A percentile compares a stretch with the other conserved stretches of the same genome.
Conservation (phyloP, 495 filamentous ascomycete genomes). For the Penicillium longicatenatum region DNA sequence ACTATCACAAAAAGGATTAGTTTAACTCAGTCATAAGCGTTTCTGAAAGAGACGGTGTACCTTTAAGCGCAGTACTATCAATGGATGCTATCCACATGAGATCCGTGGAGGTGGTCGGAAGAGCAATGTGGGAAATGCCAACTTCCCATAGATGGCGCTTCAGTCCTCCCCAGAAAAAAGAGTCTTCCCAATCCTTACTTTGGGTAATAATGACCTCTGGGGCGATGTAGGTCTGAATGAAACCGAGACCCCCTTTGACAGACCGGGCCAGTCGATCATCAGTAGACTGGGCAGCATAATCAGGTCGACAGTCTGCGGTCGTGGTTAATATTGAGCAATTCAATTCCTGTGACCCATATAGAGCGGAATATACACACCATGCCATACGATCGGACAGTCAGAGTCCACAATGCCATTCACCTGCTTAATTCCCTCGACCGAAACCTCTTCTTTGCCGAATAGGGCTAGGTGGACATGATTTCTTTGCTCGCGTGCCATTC, state of each 20-base stretch:
- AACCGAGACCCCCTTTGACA: constrained; percentile 40
- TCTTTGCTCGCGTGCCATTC: constrained; percentile 46
- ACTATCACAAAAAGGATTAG: constrained; percentile 42
- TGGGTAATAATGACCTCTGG: constrained; percentile 56
- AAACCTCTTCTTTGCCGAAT: constrained; percentile 56
- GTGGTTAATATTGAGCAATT: constrained; percentile 14
- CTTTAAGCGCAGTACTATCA: constrained; percentile 67
- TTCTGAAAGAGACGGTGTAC: constrained; percentile 40
- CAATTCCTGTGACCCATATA: neutral
- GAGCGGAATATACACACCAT: constrained; percentile 40
- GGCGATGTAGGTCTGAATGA: constrained; percentile 48
- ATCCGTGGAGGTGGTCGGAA: constrained; percentile 62
- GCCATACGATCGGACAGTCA: constrained; percentile 55
- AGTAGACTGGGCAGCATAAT: constrained; percentile 49
- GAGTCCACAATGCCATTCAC: constrained; percentile 49
- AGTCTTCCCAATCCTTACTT: constrained; percentile 42
- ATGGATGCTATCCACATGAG: constrained; percentile 77
- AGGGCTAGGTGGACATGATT: constrained; percentile 57
- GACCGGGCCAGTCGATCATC: constrained; percentile 54
- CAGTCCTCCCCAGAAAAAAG: constrained; percentile 57
- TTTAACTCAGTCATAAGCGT: neutral
- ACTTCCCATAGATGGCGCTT: constrained; percentile 43
- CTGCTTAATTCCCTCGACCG: constrained; percentile 50
- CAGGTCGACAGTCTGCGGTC: constrained; percentile 49
- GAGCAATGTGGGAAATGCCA: constrained; percentile 59